Evolutionary conservation across 179 eudicot genomes (phyloP).

Genomic region (Carnegiea gigantea): DNA sequence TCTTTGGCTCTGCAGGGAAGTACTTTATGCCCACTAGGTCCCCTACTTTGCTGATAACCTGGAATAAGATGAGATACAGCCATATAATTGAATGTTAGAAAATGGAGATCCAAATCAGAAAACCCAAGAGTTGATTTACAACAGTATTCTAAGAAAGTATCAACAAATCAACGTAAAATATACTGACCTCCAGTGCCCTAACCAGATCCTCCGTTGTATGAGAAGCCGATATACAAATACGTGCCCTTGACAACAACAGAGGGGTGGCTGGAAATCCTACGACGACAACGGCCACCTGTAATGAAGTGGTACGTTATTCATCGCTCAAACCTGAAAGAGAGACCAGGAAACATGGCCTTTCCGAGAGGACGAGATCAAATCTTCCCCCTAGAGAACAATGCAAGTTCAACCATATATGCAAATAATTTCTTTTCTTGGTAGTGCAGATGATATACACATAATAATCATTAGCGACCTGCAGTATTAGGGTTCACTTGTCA

Average conservation of each 20-base stretch:
- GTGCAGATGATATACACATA: too few relatives aligned
- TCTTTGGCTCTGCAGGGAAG: slow-evolving; percentile 95
- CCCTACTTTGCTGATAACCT: slow-evolving; percentile 81
- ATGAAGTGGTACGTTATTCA: background rate
- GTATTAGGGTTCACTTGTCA: too few relatives aligned
- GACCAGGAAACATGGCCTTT: background rate
- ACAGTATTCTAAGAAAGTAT: background rate
- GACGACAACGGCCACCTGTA: slow-evolving; percentile 81
- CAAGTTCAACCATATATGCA: too few relatives aligned
- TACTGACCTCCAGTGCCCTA: slow-evolving; percentile 70
- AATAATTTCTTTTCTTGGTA: too few relatives aligned
- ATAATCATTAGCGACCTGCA: too few relatives aligned
- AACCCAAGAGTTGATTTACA: background rate
- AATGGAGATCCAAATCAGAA: background rate
- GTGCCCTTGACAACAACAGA: slow-evolving; percentile 80
- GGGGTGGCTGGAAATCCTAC: slow-evolving; percentile 99
- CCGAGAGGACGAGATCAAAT: background rate
- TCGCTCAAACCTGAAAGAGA: background rate
- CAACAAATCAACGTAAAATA: background rate
- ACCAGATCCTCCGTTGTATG: slow-evolving; percentile 84
- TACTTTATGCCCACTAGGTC: slow-evolving; percentile 92
- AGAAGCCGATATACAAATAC: slow-evolving; percentile 94
- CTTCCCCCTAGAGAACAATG: background rate
- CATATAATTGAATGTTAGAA: background rate
- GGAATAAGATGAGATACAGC: background rate